Base-by-base conservation (phyloP, 352 stramenopile species). In the Lagenidium giganteum region DNA sequence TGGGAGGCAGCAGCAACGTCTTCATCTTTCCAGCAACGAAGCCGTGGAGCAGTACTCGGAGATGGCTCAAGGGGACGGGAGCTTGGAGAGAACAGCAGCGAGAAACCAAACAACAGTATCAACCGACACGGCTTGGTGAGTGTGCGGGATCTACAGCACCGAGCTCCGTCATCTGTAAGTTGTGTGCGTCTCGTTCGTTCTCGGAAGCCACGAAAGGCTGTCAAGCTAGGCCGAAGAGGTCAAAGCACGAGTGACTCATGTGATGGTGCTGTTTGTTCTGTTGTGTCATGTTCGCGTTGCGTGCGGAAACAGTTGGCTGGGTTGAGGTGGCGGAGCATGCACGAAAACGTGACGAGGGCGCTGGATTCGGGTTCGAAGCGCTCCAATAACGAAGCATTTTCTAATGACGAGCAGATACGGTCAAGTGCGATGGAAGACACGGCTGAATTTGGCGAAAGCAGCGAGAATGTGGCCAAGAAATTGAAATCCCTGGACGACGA, bases 401-500 rank as follows among this genome's bases (percentile, higher is more conserved):
- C 35, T 21, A 14, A 31, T 31, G 31, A 25, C 14, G 40, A 56
- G 5, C 30, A 36, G 30, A 36, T 18, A n/a, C 17, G 20, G 17
- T 51, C 51, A 18, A 33, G 73, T 40, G 64, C 45, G 0, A 53
- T 68, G 42, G 67, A 51, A 11, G 65, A 87, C 41, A 73, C 67
- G 1, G 70, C 70, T 12, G 72, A 84, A 20, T 72, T 89, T 11
- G 57, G 57, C 3, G 47, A 61, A 24, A 83, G 84, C 61, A 81
- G 77, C 37, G 69, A 84, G 36, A 62, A 61, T n/a, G 70, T 81
- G 26, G 71, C 71, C 16, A 83, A 84, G 45, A 87, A 85, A 47
- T 68, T 87, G 27, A 81, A 75, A 43, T 83, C 70, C 11, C 56
- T 87, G 12, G 73, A 89, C 29, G 71, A 68, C n/a, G 73, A 87